These are phyloP conservation scores for Boletus sp. DNA, from an alignment of 768 basidiomycete species.

Conservation along the genomic window DNA sequence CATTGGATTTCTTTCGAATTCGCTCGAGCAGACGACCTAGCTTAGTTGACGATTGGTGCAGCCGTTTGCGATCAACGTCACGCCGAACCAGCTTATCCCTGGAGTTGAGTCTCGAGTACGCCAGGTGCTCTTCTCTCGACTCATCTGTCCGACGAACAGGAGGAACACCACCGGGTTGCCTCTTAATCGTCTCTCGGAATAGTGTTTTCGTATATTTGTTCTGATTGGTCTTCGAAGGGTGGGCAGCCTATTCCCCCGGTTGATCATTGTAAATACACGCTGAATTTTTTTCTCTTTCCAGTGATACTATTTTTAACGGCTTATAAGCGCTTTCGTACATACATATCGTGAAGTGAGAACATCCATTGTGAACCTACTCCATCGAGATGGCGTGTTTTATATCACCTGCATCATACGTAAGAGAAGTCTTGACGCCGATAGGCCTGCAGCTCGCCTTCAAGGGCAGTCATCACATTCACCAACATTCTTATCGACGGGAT, in stretches of 20 bases:
- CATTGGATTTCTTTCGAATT: not conserved
- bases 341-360: not conserved
- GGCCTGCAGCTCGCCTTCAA: not conserved
- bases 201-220: slow-evolving; percentile 4
- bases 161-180: not conserved
- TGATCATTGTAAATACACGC: not conserved
- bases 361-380: slow-evolving; percentile 6
- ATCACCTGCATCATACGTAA: slow-evolving; percentile 18
- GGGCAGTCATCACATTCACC: slow-evolving; percentile 13
- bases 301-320: slow-evolving; percentile 9
- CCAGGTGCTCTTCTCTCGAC: no score
- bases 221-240: slow-evolving; percentile 13
- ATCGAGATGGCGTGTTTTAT: slow-evolving; percentile 19
- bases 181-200: not conserved
- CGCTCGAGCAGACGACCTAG: not conserved
- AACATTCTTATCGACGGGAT: slow-evolving; percentile 8
- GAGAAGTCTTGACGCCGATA: not conserved
- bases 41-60: slow-evolving; percentile 7
- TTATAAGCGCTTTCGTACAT: slow-evolving; percentile 1
- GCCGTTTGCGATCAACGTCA: slow-evolving; percentile 1
- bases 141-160: not conserved
- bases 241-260: not conserved
- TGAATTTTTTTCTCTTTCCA: not conserved
- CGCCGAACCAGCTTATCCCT: slow-evolving; percentile 5
- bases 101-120: not conserved